Conservation (phyloP, 208 protist genomes). For the Trypanosoma melophagium region DNA sequence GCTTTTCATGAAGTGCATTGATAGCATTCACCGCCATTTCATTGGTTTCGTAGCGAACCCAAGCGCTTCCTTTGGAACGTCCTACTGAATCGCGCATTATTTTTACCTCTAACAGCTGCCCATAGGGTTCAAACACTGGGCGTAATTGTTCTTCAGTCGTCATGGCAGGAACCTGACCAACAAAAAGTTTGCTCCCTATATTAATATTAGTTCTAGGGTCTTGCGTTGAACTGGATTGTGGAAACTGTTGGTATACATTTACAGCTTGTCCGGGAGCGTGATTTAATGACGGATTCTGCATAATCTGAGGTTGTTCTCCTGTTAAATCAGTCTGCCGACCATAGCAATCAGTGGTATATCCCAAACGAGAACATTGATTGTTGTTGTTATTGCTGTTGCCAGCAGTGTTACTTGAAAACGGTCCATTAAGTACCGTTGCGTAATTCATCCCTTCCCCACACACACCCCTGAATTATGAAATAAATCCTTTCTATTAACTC, state of each 20-base stretch:
- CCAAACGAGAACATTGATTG: constrained; percentile 12
- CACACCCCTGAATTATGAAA: not conserved
- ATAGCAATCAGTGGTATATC: constrained; percentile 7
- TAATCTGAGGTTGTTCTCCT: constrained; percentile 10
- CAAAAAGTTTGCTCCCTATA: constrained; percentile 81
- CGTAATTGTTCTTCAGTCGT: constrained; percentile 81
- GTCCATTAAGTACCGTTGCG: constrained; percentile 20
- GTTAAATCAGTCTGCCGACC: constrained; percentile 1
- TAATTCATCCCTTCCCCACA: constrained; percentile 17
- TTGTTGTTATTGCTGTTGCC: not conserved
- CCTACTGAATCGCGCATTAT: constrained; percentile 82
- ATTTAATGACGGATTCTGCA: constrained; percentile 7
- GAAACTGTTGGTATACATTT: constrained; percentile 20
- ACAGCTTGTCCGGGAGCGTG: constrained; percentile 2
- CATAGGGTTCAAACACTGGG: constrained; percentile 69
- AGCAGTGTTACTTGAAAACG: constrained; percentile 16
- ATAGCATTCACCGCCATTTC: constrained; percentile 67
- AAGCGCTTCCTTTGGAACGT: constrained; percentile 78
- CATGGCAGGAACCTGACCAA: constrained; percentile 85
- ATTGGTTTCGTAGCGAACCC: constrained; percentile 76
- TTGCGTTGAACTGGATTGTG: not conserved
- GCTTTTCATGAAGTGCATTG: constrained; percentile 69
- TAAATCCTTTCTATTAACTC: constrained; percentile 5
- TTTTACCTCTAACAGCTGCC: constrained; percentile 71
- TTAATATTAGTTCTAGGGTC: constrained; percentile 39